Percentiles rank a stretch among this genome's conserved stretches.
Evolutionary conservation across 2,329 filamentous ascomycete genomes (phyloP).

Genomic region (Parastagonospora nodorum): DNA sequence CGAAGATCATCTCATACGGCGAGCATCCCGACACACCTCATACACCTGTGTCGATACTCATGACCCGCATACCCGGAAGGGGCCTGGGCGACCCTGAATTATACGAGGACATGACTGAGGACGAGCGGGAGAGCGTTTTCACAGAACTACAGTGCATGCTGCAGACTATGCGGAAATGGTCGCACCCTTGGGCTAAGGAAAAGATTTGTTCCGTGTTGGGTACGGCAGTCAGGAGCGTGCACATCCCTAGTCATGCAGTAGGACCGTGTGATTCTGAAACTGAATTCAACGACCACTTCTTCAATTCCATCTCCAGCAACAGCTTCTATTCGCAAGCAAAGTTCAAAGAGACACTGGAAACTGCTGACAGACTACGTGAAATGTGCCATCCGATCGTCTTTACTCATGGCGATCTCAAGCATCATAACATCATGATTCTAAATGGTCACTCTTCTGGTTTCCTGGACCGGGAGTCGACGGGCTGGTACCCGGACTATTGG

Average conservation of each 20-base stretch:
- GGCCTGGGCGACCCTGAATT: conserved; percentile 36
- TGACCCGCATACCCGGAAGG: conserved; percentile 48
- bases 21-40: conserved; percentile 17
- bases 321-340: conserved; percentile 30
- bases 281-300: conserved; percentile 38
- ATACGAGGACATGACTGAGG: conserved; percentile 27
- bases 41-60: conserved; percentile 19
- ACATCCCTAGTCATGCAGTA: conserved; percentile 40
- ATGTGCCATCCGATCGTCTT: conserved; percentile 33
- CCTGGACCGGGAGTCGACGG: conserved; percentile 28
- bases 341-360: conserved; percentile 28
- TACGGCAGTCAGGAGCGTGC: conserved; percentile 34
- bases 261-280: conserved; percentile 35
- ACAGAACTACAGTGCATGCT: conserved; percentile 44
- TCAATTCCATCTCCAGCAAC: conserved; percentile 31
- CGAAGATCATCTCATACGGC: conserved; percentile 21
- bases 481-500: conserved; percentile 33
- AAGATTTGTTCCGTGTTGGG: conserved; percentile 41
- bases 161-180: conserved; percentile 44
- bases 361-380: conserved; percentile 23
- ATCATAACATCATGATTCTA: conserved; percentile 26
- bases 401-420: conserved; percentile 27
- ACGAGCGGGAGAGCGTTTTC: conserved; percentile 40
- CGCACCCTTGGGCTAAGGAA: conserved; percentile 20
- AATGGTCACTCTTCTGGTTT: conserved; percentile 21